Conservation (phyloP, 2,329 filamentous ascomycete species). For the Pseudopithomyces chartarum region DNA sequence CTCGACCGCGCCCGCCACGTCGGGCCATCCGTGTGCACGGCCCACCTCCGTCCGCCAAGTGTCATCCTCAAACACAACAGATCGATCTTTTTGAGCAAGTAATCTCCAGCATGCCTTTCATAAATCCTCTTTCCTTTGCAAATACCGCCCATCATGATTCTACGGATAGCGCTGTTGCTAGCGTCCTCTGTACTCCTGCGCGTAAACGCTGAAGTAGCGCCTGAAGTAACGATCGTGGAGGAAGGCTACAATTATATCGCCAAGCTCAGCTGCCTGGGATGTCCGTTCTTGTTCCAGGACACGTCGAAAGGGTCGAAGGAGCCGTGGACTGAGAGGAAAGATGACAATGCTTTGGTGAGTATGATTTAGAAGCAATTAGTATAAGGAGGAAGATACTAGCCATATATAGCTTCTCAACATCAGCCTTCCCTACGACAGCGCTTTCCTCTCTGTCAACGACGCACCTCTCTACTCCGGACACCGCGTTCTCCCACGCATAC, state of each 20-base stretch:
- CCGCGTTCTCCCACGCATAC: constrained; percentile 27
- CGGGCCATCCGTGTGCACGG: neutral
- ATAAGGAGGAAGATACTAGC: neutral
- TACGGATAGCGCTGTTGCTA: constrained; percentile 13
- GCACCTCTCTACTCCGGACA: constrained; percentile 23
- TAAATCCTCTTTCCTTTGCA: neutral
- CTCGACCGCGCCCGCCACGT: neutral
- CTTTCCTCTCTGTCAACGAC: constrained; percentile 33
- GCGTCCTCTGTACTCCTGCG: constrained; percentile 5
- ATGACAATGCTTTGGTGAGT: constrained; percentile 34
- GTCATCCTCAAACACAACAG: constrained; percentile 6
- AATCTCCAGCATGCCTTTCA: constrained; percentile 3
- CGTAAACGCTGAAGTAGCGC: constrained; percentile 24
- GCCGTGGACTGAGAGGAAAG: constrained; percentile 29
- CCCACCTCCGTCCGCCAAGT: neutral
- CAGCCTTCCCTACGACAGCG: constrained; percentile 32
- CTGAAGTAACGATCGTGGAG: constrained; percentile 35
- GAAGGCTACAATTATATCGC: constrained; percentile 40
- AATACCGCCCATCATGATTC: constrained; percentile 19
- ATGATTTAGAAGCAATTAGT: neutral
- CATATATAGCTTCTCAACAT: constrained; percentile 34
- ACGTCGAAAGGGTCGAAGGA: constrained; percentile 28
- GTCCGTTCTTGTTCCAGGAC: constrained; percentile 40
- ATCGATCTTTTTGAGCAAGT: constrained; percentile 4
- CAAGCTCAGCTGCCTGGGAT: constrained; percentile 39